Conservation (phyloP, 495 filamentous ascomycete species). For the Antarctomyces pellizariae region DNA sequence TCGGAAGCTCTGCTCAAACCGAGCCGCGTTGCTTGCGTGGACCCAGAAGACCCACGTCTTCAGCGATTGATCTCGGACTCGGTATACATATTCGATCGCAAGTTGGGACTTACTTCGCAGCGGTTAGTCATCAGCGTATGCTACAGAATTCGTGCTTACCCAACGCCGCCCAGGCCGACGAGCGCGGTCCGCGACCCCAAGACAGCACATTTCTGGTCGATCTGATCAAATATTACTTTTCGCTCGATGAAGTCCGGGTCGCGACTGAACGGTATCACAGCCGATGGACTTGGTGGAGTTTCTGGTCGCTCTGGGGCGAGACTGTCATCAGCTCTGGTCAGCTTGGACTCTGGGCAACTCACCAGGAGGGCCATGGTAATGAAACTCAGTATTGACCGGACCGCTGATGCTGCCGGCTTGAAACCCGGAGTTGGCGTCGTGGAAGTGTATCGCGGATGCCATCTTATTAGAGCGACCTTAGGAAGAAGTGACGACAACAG, state of each 20-base stretch:
- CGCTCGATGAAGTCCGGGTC: slow-evolving; percentile 16
- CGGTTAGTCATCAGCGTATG: slow-evolving; percentile 5
- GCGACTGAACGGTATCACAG: slow-evolving; percentile 15
- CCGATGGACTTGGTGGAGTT: slow-evolving; percentile 9
- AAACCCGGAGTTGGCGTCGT: slow-evolving; percentile 10
- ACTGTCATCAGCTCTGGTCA: slow-evolving; percentile 8
- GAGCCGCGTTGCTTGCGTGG: slow-evolving; percentile 16
- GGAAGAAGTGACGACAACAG: slow-evolving; percentile 4
- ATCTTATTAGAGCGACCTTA: slow-evolving; percentile 5
- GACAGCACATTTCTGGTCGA: slow-evolving; percentile 11
- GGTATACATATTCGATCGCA: slow-evolving; percentile 15
- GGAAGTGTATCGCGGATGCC: slow-evolving; percentile 12
- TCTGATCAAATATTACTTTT: slow-evolving; percentile 12
- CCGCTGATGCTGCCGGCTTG: slow-evolving; percentile 14
- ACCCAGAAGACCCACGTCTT: slow-evolving; percentile 28
- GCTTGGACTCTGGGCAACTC: slow-evolving; percentile 8
- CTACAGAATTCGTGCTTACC: slow-evolving; percentile 5
- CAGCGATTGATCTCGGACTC: slow-evolving; percentile 14
- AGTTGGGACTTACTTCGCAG: slow-evolving; percentile 12
- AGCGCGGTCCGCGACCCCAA: slow-evolving; percentile 10
- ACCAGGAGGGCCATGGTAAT: slow-evolving; percentile 15
- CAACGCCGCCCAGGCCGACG: slow-evolving; percentile 12
- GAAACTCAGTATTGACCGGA: slow-evolving; percentile 12
- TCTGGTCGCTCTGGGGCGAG: slow-evolving; percentile 10
- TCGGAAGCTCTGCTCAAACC: slow-evolving; percentile 18